A percentile compares a stretch with the other conserved stretches of the same genome.
Conservation (phyloP, 2,329 filamentous ascomycete genomes). For the Blastomyces emzantsi region DNA sequence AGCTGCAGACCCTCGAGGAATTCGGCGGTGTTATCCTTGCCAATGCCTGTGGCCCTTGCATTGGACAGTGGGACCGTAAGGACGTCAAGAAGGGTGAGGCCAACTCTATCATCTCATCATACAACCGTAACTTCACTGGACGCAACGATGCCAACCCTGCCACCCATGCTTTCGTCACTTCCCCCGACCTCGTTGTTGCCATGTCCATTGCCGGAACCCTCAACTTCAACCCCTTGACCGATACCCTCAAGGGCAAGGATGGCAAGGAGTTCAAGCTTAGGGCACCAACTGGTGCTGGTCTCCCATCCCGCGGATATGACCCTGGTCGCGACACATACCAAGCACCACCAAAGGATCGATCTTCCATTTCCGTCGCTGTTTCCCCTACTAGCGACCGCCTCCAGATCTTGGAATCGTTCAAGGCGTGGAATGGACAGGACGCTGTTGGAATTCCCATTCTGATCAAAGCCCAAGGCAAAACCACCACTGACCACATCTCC, state of each 20-base stretch:
- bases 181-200: constrained; percentile 80
- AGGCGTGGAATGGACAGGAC: constrained; percentile 87
- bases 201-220: constrained; percentile 74
- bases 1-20: constrained; percentile 90
- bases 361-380: constrained; percentile 65
- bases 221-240: constrained; percentile 91
- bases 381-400: constrained; percentile 88
- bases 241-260: constrained; percentile 86
- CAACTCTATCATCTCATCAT: constrained; percentile 97
- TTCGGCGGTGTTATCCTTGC: constrained; percentile 91
- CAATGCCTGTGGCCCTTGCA: constrained; percentile 89
- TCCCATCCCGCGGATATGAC: constrained; percentile 78
- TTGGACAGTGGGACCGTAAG: constrained; percentile 88
- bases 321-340: constrained; percentile 91
- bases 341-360: constrained; percentile 75
- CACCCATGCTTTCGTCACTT: constrained; percentile 88
- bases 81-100: constrained; percentile 92
- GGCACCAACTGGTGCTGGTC: constrained; percentile 68
- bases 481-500: constrained; percentile 93
- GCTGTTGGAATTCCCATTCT: constrained; percentile 74
- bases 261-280: constrained; percentile 92
- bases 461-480: constrained; percentile 96
- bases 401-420: constrained; percentile 80
- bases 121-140: constrained; percentile 99
- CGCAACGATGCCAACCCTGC: constrained; percentile 95